Evolutionary conservation across 352 stramenopile species (phyloP).

Genomic region (Globisporangium rhizosaccharum): DNA sequence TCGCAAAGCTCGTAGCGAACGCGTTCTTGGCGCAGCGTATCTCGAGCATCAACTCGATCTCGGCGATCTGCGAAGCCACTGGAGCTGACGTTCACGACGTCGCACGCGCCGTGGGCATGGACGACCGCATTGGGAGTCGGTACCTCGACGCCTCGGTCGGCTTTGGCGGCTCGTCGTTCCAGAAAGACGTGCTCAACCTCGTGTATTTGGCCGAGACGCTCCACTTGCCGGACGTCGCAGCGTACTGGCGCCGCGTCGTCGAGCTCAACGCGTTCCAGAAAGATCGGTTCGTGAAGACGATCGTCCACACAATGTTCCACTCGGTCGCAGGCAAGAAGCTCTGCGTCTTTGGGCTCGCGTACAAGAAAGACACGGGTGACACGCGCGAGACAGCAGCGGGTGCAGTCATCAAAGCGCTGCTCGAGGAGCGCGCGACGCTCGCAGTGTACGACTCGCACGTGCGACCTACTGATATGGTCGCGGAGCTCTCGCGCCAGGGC

Average conservation of each 20-base stretch:
- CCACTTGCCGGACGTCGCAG: slow-evolving; percentile 96
- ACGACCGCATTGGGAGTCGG: slow-evolving; percentile 96
- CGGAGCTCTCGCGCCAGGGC: slow-evolving; percentile 81
- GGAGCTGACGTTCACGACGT: slow-evolving; percentile 98
- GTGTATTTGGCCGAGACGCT: slow-evolving; percentile 99
- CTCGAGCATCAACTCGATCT: slow-evolving; percentile 99
- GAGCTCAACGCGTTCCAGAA: slow-evolving; percentile 99
- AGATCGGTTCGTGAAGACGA: slow-evolving; percentile 97
- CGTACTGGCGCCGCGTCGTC: slow-evolving; percentile 99
- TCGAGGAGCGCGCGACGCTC: slow-evolving; percentile 95
- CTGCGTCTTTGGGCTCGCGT: slow-evolving; percentile 98
- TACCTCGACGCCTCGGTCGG: slow-evolving; percentile 98
- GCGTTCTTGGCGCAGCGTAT: slow-evolving; percentile 99
- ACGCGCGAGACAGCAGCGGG: slow-evolving; percentile 97
- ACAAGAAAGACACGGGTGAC: slow-evolving; percentile 99
- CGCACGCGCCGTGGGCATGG: slow-evolving; percentile 94
- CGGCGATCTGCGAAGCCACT: slow-evolving; percentile 97
- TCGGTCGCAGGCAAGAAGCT: slow-evolving; percentile 99
- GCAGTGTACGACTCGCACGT: slow-evolving; percentile 98
- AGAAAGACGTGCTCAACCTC: slow-evolving; percentile 99
- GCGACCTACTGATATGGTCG: slow-evolving; percentile 93
- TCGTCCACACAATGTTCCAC: slow-evolving; percentile 99
- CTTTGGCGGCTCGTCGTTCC: slow-evolving; percentile 99
- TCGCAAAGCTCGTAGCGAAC: slow-evolving; percentile 99
- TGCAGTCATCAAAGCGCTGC: slow-evolving; percentile 95